Conservation (phyloP, 306 rosid genomes). For the Begonia masoniana region DNA sequence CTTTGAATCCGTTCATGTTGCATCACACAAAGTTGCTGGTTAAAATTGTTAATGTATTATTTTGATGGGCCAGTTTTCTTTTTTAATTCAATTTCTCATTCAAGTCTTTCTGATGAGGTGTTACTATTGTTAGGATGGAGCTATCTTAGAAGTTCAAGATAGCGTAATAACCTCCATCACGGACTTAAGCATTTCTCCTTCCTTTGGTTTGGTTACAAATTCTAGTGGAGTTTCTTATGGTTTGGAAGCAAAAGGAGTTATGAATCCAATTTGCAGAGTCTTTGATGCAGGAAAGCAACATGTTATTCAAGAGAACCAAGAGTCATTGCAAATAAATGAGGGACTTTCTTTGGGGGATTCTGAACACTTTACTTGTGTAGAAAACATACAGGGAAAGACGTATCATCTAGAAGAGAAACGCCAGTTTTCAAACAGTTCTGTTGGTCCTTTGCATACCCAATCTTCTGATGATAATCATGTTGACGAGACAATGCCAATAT, state of each 20-base stretch:
- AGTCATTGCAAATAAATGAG: slow-evolving; percentile 13
- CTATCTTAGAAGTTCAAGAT: not conserved
- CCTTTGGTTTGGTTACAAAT: slow-evolving; percentile 14
- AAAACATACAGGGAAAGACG: slow-evolving; percentile 27
- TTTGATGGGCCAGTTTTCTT: too few species aligned
- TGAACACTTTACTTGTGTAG: slow-evolving; percentile 16
- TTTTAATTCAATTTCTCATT: not conserved
- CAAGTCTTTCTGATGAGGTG: not conserved
- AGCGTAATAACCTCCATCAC: not conserved
- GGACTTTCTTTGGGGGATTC: slow-evolving; percentile 15
- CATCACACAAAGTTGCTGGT: too few species aligned
- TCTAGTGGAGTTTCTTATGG: slow-evolving; percentile 10
- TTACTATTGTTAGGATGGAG: too few species aligned
- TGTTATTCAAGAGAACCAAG: slow-evolving; percentile 19
- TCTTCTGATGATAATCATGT: slow-evolving; percentile 24
- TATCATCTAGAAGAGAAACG: slow-evolving; percentile 6
- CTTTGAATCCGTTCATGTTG: too few species aligned
- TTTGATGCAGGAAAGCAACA: slow-evolving; percentile 14
- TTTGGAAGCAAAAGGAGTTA: slow-evolving; percentile 10
- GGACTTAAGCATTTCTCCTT: too few species aligned
- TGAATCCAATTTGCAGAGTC: slow-evolving; percentile 9
- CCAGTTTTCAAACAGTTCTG: slow-evolving; percentile 8
- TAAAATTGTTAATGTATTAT: too few species aligned
- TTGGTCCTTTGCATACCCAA: slow-evolving; percentile 23
- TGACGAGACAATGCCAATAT: slow-evolving; percentile 44